These are phyloP conservation scores for Pluteus cervinus DNA, from an alignment of 768 basidiomycete genomes.

Conservation along the genomic window DNA sequence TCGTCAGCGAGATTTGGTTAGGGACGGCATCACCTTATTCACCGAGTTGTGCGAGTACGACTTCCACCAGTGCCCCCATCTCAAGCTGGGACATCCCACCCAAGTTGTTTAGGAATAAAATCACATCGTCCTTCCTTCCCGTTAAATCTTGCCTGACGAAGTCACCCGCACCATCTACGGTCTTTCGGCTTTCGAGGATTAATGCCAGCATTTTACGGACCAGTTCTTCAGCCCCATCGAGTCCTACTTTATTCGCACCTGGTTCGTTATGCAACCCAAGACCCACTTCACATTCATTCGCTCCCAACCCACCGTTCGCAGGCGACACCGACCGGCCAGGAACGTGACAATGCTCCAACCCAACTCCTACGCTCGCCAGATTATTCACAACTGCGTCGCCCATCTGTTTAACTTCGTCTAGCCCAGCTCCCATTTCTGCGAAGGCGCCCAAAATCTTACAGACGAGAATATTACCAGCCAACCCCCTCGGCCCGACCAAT, in stretches of 20 bases:
- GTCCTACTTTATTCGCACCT: slow-evolving; percentile 25
- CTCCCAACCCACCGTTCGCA: slow-evolving; percentile 10
- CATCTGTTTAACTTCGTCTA: slow-evolving; percentile 25
- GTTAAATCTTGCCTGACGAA: slow-evolving; percentile 19
- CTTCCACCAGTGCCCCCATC: slow-evolving; percentile 43
- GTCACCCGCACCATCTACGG: slow-evolving; percentile 19
- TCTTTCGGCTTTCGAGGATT: slow-evolving; percentile 35
- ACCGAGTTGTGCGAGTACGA: slow-evolving; percentile 37
- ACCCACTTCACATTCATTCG: slow-evolving; percentile 39
- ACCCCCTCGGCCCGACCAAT: slow-evolving; percentile 43
- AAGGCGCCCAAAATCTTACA: slow-evolving; percentile 54
- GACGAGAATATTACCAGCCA: slow-evolving; percentile 41
- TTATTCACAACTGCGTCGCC: slow-evolving; percentile 28
- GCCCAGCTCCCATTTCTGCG: slow-evolving; percentile 30
- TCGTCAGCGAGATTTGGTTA: background rate
- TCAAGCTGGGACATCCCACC: slow-evolving; percentile 48
- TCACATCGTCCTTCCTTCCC: slow-evolving; percentile 44
- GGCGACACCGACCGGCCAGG: slow-evolving; percentile 31
- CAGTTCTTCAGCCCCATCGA: slow-evolving; percentile 27
- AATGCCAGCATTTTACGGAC: slow-evolving; percentile 25
- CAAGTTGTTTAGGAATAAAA: slow-evolving; percentile 51
- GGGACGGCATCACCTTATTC: slow-evolving; percentile 11
- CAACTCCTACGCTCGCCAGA: slow-evolving; percentile 30
- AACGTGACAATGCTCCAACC: slow-evolving; percentile 52
- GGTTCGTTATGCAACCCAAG: slow-evolving; percentile 56